Evolutionary conservation across 805 yeast genomes (phyloP), one percentile per base, ranked within the genome.

Genomic region (Starmerella potacharoeniae): DNA sequence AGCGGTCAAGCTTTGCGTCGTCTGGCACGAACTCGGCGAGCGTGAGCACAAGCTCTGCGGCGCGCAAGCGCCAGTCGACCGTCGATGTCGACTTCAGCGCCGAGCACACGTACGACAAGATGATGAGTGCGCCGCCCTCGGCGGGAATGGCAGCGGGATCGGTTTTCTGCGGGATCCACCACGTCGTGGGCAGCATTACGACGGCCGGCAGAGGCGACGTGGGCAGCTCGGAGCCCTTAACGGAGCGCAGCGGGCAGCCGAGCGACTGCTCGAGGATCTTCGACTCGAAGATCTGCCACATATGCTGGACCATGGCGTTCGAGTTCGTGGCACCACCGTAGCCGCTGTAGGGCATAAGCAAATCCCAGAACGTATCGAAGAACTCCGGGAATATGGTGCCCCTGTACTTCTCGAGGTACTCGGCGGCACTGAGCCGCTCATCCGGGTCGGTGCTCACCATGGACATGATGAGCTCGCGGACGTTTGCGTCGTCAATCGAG

Each of bases 1-100:
- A 80, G 46, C 97, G 70, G 66, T 93, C 97, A 41, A 93, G 71
- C 65, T 89, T 91, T 14, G 82, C 82, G 55, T 86, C 95, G 65
- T 93, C 97, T 29, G 79, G 78, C 1, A 88, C 73, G 55, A 80
- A 77, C 63, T 86, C 95, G 1, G 91, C 79, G 17, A 91, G 73
- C 0, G 87, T 85, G 8, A 86, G 67, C 0, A 93, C 76, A 58
- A 90, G 69, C 63, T 88, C 93, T 58, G 95, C 76, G 0, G 90
- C 91, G 62, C 80, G 78, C 8, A 83, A 66, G 57, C 86, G 74
- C 42, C 82, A 79, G 0, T 77, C 64, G 1, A 87, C 81, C 30
- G 78, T 77, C 7, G 78, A 75, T 0, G 86, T 77, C 44, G 84
- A 77, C 56, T 85, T 73, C 37, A 83, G 67, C 28, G 82, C 73